Conservation (phyloP, 768 basidiomycete species). For the Pilatotrama ljubarskyi region DNA sequence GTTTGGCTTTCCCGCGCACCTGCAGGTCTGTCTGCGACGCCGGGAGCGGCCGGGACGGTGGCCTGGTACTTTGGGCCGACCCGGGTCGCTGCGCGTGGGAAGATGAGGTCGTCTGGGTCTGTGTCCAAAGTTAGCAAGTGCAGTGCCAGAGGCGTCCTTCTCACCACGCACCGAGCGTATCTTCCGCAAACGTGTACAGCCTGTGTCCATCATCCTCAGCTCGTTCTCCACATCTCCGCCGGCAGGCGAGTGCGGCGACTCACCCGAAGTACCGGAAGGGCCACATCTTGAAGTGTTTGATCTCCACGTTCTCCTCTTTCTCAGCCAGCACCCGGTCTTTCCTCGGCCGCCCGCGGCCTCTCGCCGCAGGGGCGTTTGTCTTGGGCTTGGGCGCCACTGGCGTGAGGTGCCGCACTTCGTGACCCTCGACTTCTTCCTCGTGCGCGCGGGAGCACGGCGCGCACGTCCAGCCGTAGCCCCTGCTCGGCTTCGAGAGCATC, state of each 20-base stretch:
- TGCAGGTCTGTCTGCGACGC: conserved; percentile 32
- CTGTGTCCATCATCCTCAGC: conserved; percentile 42
- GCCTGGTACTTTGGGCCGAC: conserved; percentile 87
- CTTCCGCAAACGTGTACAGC: conserved; percentile 87
- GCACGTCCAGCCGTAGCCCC: conserved; percentile 98
- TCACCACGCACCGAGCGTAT: conserved; percentile 70
- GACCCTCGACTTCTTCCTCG: conserved; percentile 82
- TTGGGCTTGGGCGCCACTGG: conserved; percentile 64
- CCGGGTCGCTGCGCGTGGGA: conserved; percentile 90
- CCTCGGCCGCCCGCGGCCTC: conserved; percentile 74
- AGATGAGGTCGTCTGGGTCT: conserved; percentile 98
- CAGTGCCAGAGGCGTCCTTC: neutral
- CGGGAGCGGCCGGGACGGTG: conserved; percentile 43
- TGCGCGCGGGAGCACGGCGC: conserved; percentile 87
- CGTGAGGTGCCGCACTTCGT: conserved; percentile 58
- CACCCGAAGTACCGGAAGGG: conserved; percentile 97
- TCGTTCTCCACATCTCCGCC: conserved; percentile 4
- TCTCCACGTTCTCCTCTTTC: conserved; percentile 71
- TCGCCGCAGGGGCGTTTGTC: conserved; percentile 69
- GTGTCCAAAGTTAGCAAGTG: conserved; percentile 32
- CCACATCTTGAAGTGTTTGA: conserved; percentile 90
- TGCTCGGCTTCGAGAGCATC: conserved; percentile 84
- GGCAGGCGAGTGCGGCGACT: conserved; percentile 30
- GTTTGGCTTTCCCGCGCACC: conserved; percentile 16
- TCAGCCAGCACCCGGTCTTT: conserved; percentile 75